Percentiles rank a stretch among this genome's conserved stretches.
phyloP scores from a whole-genome alignment of 257 asterid species.

The Anisodus acutangulus region DNA sequence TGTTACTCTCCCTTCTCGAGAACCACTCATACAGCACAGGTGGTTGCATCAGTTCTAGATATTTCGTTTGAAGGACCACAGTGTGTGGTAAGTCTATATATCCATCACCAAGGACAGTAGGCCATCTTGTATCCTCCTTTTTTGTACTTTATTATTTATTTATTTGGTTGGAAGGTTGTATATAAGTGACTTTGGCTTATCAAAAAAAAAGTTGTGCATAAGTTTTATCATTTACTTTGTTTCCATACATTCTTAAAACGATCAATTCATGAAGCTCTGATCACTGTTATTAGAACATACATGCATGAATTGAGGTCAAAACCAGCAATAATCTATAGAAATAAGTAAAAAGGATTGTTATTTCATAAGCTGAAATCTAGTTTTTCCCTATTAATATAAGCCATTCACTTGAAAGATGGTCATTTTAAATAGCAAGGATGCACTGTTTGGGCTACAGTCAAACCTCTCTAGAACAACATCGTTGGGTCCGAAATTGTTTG shows the following conservation, averaged over 20 bases:
- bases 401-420: neutral
- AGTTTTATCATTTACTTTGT: neutral
- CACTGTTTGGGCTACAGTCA: slow-evolving; percentile 3
- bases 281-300: slow-evolving; percentile 1
- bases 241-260: neutral
- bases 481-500: too few species aligned
- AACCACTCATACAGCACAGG: slow-evolving; percentile 83
- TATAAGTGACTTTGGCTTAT: neutral
- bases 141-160: neutral
- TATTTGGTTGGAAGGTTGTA: slow-evolving; percentile 17
- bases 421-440: neutral
- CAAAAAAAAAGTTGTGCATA: neutral
- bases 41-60: slow-evolving; percentile 68
- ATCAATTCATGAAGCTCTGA: neutral
- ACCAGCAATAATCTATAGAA: neutral
- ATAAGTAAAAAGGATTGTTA: neutral
- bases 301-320: neutral
- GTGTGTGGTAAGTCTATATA: slow-evolving; percentile 57
- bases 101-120: slow-evolving; percentile 13
- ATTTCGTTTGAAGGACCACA: slow-evolving; percentile 80
- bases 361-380: neutral
- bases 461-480: too few species aligned
- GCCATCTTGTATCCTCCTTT: slow-evolving; percentile 19
- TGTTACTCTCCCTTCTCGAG: slow-evolving; percentile 97
- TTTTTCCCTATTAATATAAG: neutral